Base-by-base conservation (phyloP, 768 basidiomycete genomes). In the Xerocomellus intermedius region DNA sequence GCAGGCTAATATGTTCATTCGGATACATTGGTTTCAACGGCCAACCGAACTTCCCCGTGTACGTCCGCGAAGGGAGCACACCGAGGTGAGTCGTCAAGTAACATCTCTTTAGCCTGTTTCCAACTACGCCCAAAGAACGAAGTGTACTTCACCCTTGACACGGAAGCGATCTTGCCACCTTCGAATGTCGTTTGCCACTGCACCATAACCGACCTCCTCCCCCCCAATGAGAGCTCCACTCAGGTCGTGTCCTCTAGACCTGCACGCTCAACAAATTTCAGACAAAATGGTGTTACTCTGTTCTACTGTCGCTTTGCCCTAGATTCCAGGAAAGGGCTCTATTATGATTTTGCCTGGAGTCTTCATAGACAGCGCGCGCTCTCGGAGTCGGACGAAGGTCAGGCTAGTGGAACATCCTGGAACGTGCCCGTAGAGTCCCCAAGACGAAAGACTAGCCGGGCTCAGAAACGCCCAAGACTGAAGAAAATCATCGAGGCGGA, bases 1-100 rank as follows among this genome's bases (percentile, higher is more conserved):
- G 2, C 60, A 49, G 22, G 61, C 69, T 36, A 77, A 73, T 46
- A 82, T 85, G 75, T 76, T 80, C 52, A 69, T 87, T 22, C 77
- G 80, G 26, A 70, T 91, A 22, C 89, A 90, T 60, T 92, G 89
- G 89, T 92, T 91, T 62, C 71, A 88, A 57, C 73, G 83, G 32
- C 88, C 87, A 1, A 69, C 73, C 0, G 83, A 91, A 65, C 72
- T 91, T 55, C 79, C 88, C 8, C 71, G 72, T 24, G 72, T 84
- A 49, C 77, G 89, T 13, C 82, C 82, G 1, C 80, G 81, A 58
- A 77, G 88, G 41, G 80, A 82, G 17, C 80, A 85, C 65, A 63
- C 73, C 42, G 78, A 85, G 71, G 89, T 89, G 52, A 44, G 78
- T 64, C 9, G 14, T 52, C 16, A n/a, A 42, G 10, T 22, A 14